These are phyloP conservation scores for Penicillium angulare DNA, from an alignment of 495 filamentous ascomycete species.

Conservation along the genomic window DNA sequence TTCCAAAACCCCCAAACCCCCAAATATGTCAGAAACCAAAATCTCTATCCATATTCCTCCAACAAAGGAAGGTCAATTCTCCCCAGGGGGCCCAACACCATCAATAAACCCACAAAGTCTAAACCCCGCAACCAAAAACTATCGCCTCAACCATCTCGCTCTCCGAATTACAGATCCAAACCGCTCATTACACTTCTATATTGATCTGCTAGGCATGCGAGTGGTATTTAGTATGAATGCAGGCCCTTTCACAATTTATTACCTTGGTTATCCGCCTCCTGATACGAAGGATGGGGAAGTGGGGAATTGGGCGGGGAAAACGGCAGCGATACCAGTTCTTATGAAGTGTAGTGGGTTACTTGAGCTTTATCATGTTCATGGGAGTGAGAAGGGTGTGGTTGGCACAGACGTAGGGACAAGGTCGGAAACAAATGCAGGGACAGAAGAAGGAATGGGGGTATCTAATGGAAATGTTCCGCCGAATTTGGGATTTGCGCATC, in stretches of 20 bases:
- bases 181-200: conserved; percentile 44
- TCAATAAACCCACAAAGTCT: conserved; percentile 24
- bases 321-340: conserved; percentile 19
- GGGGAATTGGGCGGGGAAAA: conserved; percentile 26
- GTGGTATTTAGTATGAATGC: conserved; percentile 47
- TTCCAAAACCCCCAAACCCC: neutral
- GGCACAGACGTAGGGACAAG: conserved; percentile 2
- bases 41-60: neutral
- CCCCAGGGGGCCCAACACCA: conserved; percentile 28
- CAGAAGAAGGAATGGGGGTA: conserved; percentile 5
- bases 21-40: conserved; percentile 6
- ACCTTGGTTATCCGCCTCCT: conserved; percentile 38
- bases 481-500: conserved; percentile 38
- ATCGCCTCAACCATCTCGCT: conserved; percentile 47
- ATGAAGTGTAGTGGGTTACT: conserved; percentile 32
- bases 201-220: conserved; percentile 48
- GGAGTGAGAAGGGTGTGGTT: conserved; percentile 18
- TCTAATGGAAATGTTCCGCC: conserved; percentile 33
- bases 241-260: conserved; percentile 44
- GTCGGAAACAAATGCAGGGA: neutral
- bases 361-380: conserved; percentile 39
- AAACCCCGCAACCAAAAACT: conserved; percentile 33
- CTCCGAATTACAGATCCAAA: conserved; percentile 40
- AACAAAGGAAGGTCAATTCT: conserved; percentile 27
- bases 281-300: conserved; percentile 12